Evolutionary conservation across 1,284 basidiomycete species (phyloP).

Genomic region (Ustilago xerochloae): DNA sequence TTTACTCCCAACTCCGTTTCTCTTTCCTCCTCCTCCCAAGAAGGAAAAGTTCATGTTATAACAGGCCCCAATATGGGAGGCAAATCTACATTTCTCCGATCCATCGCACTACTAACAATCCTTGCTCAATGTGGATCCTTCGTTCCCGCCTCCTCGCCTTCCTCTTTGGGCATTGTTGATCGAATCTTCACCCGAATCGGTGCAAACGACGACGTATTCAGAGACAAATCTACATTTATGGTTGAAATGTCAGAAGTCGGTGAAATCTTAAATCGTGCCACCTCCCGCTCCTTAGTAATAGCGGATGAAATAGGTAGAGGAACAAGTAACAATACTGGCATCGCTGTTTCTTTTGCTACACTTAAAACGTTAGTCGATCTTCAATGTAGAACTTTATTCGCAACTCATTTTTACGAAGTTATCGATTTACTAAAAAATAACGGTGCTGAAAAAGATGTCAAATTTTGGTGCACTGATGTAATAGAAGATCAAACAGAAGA

Average conservation of each 20-base stretch:
- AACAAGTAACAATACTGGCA: slow-evolving; percentile 88
- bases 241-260: slow-evolving; percentile 71
- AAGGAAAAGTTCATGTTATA: slow-evolving; percentile 75
- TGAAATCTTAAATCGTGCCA: slow-evolving; percentile 76
- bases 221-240: slow-evolving; percentile 94
- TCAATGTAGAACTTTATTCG: slow-evolving; percentile 85
- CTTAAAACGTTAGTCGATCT: slow-evolving; percentile 85
- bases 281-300: slow-evolving; percentile 54
- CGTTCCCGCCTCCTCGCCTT: slow-evolving; percentile 82
- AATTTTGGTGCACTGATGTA: slow-evolving; percentile 89
- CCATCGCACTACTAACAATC: slow-evolving; percentile 88
- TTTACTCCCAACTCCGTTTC: slow-evolving; percentile 77
- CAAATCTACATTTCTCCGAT: slow-evolving; percentile 91
- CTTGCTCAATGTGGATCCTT: slow-evolving; percentile 92
- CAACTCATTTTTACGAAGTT: slow-evolving; percentile 96
- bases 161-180: slow-evolving; percentile 86
- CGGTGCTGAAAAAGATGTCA: slow-evolving; percentile 67
- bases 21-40: not conserved
- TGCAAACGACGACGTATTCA: slow-evolving; percentile 92
- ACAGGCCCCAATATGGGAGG: slow-evolving; percentile 96
- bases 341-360: slow-evolving; percentile 92
- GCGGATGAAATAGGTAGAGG: slow-evolving; percentile 86
- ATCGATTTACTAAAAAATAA: slow-evolving; percentile 74
- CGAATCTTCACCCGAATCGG: slow-evolving; percentile 93
- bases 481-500: slow-evolving; percentile 73